Evolutionary conservation across 2,329 filamentous ascomycete genomes (phyloP), one percentile per base, ranked within the genome.

Genomic region (Alternaria solani): DNA sequence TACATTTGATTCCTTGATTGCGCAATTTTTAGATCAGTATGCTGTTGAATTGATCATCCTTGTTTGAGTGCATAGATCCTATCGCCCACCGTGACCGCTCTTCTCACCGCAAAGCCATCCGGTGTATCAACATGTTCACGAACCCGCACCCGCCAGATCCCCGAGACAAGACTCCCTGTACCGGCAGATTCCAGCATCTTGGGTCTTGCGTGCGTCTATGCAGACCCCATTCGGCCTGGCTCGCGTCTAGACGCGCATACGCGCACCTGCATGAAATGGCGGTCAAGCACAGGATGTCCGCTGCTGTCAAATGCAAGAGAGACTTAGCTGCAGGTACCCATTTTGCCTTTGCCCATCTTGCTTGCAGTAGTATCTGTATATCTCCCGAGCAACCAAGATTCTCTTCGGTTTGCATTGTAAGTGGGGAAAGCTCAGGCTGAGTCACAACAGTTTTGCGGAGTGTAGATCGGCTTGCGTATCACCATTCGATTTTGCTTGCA

Each of bases 191-290:
- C 41, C 28, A 53, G 42, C 54, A 61, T 57, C 43, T 36, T 53
- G 48, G 36, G 46, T 41, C 53, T 52, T 51, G 47, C 26, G 43
- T 41, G 46, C 54, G 49, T 57, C n/a, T 46, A 44, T 42, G 55
- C 48, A 34, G 52, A 23, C 32, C 16, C 41, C 26, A 43, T 55
- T 59, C 7, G 46, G 46, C 28, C 42, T 51, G 36, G 44, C 18
- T 30, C n/a, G 46, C 46, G 30, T 34, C 34, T 49, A 49, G 32
- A 49, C 26, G 51, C 49, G 42, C 49, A 41, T 30, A 36, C 51
- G 59, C 55, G 59, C 56, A 44, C 48, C 51, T 62, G 56, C 62
- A 64, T 63, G 46, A 63, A 64, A 64, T 47, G 59, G 62, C 62
- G 62, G 62, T 64, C 62, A 62, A 26, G 51, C 32, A 49, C 32